Conservation (phyloP, 495 filamentous ascomycete species). For the Penicillium nucicola region DNA sequence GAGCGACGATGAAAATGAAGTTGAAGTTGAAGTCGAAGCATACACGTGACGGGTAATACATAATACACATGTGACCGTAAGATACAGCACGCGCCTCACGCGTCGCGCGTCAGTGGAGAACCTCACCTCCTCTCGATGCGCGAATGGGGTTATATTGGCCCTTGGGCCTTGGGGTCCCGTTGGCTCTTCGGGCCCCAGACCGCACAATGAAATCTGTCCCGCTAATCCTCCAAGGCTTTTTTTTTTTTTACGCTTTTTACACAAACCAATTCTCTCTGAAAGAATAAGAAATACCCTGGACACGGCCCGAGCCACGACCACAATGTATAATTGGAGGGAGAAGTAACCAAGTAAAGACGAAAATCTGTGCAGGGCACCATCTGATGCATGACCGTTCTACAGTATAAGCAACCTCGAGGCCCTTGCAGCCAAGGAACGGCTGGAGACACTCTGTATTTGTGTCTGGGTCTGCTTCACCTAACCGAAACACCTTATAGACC, state of each 20-base stretch:
- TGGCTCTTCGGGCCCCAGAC: conserved; percentile 4
- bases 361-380: not conserved
- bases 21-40: not conserved
- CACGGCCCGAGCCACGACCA: not conserved
- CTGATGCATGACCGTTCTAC: not conserved
- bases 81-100: not conserved
- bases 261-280: not conserved
- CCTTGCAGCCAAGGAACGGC: conserved; percentile 6
- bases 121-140: not conserved
- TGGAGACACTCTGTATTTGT: not conserved
- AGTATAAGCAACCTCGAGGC: conserved; percentile 1
- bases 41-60: not conserved
- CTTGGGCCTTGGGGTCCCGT: not conserved
- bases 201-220: conserved; percentile 4
- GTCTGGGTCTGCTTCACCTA: too few relatives aligned
- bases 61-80: not conserved
- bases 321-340: not conserved
- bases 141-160: conserved; percentile 8
- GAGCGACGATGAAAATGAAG: not conserved
- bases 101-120: conserved; percentile 8
- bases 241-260: too few relatives aligned
- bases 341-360: not conserved
- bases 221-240: not conserved
- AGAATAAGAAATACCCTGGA: not conserved
- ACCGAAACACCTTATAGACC: too few relatives aligned